Evolutionary conservation across 495 filamentous ascomycete species (phyloP).

Genomic region (Podospora conica): DNA sequence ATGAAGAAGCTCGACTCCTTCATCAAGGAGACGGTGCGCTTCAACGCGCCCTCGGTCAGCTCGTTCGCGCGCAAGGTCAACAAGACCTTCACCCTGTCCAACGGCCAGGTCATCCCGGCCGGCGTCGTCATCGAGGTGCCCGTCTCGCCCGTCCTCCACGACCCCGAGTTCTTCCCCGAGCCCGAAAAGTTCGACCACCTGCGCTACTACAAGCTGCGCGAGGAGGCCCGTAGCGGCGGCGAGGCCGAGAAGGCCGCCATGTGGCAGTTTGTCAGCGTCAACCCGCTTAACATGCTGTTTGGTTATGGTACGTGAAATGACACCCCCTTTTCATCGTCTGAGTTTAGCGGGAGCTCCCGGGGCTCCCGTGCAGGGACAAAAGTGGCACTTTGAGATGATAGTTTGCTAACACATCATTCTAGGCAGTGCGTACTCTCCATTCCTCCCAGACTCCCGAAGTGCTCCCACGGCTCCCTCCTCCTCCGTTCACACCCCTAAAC

Average conservation of each 20-base stretch:
- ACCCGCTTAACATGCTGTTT: conserved; percentile 32
- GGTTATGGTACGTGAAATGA: conserved; percentile 36
- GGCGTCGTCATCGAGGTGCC: conserved; percentile 37
- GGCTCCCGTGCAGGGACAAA: too few relatives aligned
- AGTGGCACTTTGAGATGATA: too few relatives aligned
- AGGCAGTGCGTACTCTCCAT: too few relatives aligned
- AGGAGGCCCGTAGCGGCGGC: conserved; percentile 27
- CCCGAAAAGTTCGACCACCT: conserved; percentile 42
- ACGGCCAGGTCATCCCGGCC: conserved; percentile 34
- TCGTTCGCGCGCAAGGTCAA: conserved; percentile 36
- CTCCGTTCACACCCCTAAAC: too few relatives aligned
- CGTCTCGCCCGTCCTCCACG: background rate
- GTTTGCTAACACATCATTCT: too few relatives aligned
- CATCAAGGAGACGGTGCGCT: conserved; percentile 31
- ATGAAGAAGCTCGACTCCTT: conserved; percentile 36
- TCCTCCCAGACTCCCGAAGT: too few relatives aligned
- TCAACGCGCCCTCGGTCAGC: conserved; percentile 11
- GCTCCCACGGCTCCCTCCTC: too few relatives aligned
- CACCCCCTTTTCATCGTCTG: too few relatives aligned
- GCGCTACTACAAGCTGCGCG: conserved; percentile 44
- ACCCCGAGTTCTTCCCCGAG: conserved; percentile 16
- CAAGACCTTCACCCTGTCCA: conserved; percentile 35
- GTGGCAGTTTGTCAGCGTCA: conserved; percentile 40
- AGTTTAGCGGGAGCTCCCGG: too few relatives aligned
- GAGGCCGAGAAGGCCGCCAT: conserved; percentile 22